These are phyloP conservation scores for Carex scoparia DNA, from an alignment of 176 grass and related monocot genomes.

Conservation along the genomic window DNA sequence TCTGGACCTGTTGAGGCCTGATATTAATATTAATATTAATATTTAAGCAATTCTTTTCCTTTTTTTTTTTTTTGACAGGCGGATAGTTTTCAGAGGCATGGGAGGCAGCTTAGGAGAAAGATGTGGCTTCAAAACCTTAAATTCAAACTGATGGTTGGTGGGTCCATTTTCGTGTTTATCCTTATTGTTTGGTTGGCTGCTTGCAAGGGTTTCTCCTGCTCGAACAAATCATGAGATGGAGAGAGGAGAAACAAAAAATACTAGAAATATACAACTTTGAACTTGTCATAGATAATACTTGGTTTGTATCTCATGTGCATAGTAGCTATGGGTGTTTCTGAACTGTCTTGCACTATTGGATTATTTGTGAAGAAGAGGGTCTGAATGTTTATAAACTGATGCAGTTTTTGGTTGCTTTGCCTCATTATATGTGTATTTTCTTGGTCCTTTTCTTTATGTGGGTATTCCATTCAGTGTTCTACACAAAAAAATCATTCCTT, in stretches of 20 bases:
- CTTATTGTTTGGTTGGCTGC: conserved; percentile 79
- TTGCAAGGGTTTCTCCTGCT: conserved; percentile 76
- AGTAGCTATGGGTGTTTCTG: conserved; percentile 13
- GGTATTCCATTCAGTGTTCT: background rate
- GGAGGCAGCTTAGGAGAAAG: conserved; percentile 84
- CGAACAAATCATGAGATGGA: conserved; percentile 30
- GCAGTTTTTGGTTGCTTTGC: background rate
- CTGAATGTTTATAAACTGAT: background rate
- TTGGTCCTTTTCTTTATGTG: background rate
- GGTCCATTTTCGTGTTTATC: conserved; percentile 40
- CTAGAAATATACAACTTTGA: conserved; percentile 17
- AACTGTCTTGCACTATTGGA: background rate
- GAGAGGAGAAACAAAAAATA: background rate
- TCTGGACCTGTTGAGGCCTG: background rate
- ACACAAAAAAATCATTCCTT: background rate
- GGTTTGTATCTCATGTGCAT: conserved; percentile 14
- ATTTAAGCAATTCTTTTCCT: background rate
- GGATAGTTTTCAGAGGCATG: conserved; percentile 93
- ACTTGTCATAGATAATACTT: background rate
- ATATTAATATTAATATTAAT: background rate
- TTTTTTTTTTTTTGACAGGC: conserved; percentile 43
- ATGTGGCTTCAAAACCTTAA: conserved; percentile 98
- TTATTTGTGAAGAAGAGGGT: background rate
- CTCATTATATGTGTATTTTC: background rate
- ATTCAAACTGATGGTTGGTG: conserved; percentile 83